Percentiles rank a stretch among this genome's conserved stretches.
phyloP scores from a whole-genome alignment of 78 protist species.

The Reticulomyxa filosa region DNA sequence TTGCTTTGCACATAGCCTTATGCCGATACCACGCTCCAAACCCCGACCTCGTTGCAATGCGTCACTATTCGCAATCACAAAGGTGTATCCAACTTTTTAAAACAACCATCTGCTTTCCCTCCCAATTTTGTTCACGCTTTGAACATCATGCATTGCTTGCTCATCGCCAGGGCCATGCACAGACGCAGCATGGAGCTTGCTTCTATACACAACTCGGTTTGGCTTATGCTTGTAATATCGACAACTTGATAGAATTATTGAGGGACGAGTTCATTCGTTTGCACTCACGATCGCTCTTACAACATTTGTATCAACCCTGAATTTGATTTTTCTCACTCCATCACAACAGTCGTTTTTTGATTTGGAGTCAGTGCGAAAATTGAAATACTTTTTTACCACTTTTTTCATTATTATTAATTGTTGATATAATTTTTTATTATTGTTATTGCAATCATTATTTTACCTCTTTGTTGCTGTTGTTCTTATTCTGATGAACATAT shows the following conservation, averaged over 20 bases:
- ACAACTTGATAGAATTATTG: slow-evolving; percentile 20
- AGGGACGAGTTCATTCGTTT: slow-evolving; percentile 46
- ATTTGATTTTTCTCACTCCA: too few relatives aligned
- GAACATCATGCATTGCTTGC: slow-evolving; percentile 71
- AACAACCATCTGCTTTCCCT: slow-evolving; percentile 67
- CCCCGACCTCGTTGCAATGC: not conserved
- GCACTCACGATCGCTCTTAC: not conserved
- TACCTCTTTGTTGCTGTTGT: too few relatives aligned
- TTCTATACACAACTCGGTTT: slow-evolving; percentile 77
- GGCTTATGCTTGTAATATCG: slow-evolving; percentile 59
- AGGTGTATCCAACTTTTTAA: too few relatives aligned
- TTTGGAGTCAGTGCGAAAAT: too few relatives aligned
- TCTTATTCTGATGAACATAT: too few relatives aligned
- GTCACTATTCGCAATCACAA: not conserved
- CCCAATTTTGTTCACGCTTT: slow-evolving; percentile 81
- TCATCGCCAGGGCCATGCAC: too few relatives aligned
- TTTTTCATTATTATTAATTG: too few relatives aligned
- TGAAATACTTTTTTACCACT: too few relatives aligned
- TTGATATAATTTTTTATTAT: too few relatives aligned
- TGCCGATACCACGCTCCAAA: not conserved
- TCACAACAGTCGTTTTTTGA: too few relatives aligned
- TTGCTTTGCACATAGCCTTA: slow-evolving; percentile 64
- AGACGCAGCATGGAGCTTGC: slow-evolving; percentile 46
- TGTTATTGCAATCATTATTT: too few relatives aligned
- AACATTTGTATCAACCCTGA: too few relatives aligned